Evolutionary conservation across 208 protist species (phyloP).

Genomic region (Leishmania arabica): DNA sequence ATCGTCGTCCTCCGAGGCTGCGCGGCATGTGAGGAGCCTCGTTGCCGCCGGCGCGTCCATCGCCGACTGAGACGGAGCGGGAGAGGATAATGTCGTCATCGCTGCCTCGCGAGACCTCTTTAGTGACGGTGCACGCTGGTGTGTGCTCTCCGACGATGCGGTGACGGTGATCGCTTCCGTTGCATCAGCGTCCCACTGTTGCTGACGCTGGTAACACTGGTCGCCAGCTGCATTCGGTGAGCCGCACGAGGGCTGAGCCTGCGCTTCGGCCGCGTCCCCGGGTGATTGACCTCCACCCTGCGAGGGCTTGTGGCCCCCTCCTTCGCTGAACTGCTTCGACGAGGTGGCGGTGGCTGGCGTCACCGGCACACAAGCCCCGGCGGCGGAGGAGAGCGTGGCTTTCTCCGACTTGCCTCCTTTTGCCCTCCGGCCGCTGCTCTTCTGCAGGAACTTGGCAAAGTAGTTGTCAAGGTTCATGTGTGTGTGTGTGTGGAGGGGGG

Average conservation of each 20-base stretch:
- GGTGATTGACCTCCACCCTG: slow-evolving; percentile 1
- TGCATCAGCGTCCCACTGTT: not conserved
- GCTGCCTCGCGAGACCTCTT: slow-evolving; percentile 7
- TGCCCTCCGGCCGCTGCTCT: slow-evolving; percentile 1
- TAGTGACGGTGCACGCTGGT: not conserved
- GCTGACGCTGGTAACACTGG: no score
- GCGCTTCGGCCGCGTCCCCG: slow-evolving; percentile 8
- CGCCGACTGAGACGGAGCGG: slow-evolving; percentile 2
- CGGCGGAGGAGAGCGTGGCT: not conserved
- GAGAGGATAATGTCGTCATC: not conserved
- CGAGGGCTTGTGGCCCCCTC: not conserved
- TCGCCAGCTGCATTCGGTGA: slow-evolving; percentile 4
- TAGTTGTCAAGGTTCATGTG: slow-evolving; percentile 64
- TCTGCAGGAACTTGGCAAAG: slow-evolving; percentile 52
- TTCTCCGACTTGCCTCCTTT: not conserved
- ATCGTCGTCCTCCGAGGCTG: slow-evolving; percentile 37
- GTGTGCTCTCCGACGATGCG: not conserved
- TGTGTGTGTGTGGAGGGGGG: not conserved
- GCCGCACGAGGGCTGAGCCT: not conserved
- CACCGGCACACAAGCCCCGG: not conserved
- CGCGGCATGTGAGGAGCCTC: slow-evolving; percentile 14
- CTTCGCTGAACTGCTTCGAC: not conserved
- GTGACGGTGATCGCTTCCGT: not conserved
- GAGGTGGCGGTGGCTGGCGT: not conserved
- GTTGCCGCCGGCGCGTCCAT: slow-evolving; percentile 1